Conservation (phyloP, 2,329 filamentous ascomycete species). For the Cercospora citrullina region DNA sequence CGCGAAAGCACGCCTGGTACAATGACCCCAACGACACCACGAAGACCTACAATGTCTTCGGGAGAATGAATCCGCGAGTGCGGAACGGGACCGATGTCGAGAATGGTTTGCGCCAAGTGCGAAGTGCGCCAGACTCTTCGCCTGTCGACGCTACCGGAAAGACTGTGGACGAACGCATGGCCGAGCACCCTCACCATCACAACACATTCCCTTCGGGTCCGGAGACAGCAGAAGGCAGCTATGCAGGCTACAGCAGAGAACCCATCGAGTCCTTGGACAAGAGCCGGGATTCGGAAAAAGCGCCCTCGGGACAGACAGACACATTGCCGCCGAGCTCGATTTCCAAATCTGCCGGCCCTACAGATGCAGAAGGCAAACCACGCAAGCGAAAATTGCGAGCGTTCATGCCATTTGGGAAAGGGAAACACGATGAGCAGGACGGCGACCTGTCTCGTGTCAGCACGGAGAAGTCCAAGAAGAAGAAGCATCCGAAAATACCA, state of each 20-base stretch:
- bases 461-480: conserved; percentile 28
- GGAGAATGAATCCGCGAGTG: conserved; percentile 25
- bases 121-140: conserved; percentile 17
- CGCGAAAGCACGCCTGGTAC: conserved; percentile 36
- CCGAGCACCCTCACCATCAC: conserved; percentile 9
- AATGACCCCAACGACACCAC: conserved; percentile 24
- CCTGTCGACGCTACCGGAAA: conserved; percentile 20
- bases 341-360: conserved; percentile 14
- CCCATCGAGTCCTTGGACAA: conserved; percentile 11
- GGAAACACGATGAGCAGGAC: conserved; percentile 7
- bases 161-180: conserved; percentile 19
- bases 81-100: conserved; percentile 28
- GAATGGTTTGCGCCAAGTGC: conserved; percentile 23
- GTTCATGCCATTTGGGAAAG: conserved; percentile 28
- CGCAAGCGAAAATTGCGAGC: conserved; percentile 27
- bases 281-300: conserved; percentile 10
- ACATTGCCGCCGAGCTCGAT: conserved; percentile 20
- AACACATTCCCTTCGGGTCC: conserved; percentile 15
- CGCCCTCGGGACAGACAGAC: conserved; percentile 17
- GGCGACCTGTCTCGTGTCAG: conserved; percentile 10
- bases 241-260: conserved; percentile 9
- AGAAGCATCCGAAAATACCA: conserved; percentile 32
- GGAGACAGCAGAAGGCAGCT: conserved; percentile 12
- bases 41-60: conserved; percentile 34
- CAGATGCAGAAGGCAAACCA: conserved; percentile 21